These are phyloP conservation scores for Chrysanthemum seticuspe DNA, from an alignment of 129 eudicot genomes.

Conservation along the genomic window DNA sequence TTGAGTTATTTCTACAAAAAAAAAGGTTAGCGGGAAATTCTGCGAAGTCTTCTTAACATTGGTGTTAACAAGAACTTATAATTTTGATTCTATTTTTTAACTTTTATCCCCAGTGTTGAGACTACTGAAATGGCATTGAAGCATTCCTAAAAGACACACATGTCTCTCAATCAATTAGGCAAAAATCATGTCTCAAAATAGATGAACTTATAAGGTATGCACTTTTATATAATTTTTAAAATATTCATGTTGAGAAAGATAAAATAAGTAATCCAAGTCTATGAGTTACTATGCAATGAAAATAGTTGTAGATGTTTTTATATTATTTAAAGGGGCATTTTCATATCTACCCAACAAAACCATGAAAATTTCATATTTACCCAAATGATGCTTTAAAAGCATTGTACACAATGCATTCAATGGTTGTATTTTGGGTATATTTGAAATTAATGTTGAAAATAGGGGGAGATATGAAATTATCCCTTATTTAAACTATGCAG, in stretches of 20 bases:
- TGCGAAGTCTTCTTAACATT: neutral
- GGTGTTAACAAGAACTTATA: neutral
- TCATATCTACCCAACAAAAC: too few species aligned
- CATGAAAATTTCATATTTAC: too few species aligned
- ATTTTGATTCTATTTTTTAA: neutral
- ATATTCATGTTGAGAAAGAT: too few species aligned
- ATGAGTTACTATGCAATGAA: too few species aligned
- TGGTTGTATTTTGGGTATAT: too few species aligned
- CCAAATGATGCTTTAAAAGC: too few species aligned
- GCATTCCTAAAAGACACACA: constrained; percentile 49
- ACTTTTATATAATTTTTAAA: neutral
- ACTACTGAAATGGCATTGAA: constrained; percentile 50
- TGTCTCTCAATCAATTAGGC: constrained; percentile 49
- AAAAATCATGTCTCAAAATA: constrained; percentile 39
- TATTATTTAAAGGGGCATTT: neutral
- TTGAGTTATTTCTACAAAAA: constrained; percentile 67
- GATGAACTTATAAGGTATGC: constrained; percentile 51
- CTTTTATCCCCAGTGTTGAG: constrained; percentile 44
- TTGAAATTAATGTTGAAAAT: too few species aligned
- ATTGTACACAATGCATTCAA: too few species aligned
- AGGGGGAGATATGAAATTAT: too few species aligned
- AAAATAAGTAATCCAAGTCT: too few species aligned
- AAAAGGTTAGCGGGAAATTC: constrained; percentile 47
- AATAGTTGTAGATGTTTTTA: neutral
- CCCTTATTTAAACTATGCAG: constrained; percentile 28